Base-by-base conservation (phyloP, 225 moss, liverwort and hornwort genomes). In the Rhytidiadelphus loreus region DNA sequence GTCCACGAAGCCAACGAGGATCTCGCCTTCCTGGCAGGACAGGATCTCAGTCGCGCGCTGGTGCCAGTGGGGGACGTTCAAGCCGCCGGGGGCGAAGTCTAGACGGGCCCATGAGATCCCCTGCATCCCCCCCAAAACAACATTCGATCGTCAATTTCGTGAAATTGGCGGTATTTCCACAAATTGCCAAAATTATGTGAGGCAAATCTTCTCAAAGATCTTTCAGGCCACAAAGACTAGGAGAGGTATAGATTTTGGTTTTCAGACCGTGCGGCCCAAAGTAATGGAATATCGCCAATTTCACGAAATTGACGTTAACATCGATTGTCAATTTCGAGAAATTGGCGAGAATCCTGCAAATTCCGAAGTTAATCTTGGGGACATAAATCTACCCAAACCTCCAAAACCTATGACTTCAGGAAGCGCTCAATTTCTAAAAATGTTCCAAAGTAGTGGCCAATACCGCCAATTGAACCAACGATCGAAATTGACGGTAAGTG, bases 1-100 rank as follows among this genome's bases (percentile, higher is more conserved):
- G 78, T 94, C 93, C 61, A 93, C 92, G 33, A 93, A 92, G 3
- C 93, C 93, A 11, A 92, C 93, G 28, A 92, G 39, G 5, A 93
- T 19, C 81, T 88, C 9, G 24, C 93, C 93, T 15, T 77, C 50
- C 71, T 72, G 80, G 21, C 46, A n/a, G 7, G 83, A 90, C 43
- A 93, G 85, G 13, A 93, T 85, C 86, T 93, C 93, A 1, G 92
- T 81, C 1, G 89, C 93, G 25, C 92, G 90, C 37, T 83, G 91
- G 85, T 93, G 93, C 91, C 90, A 91, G 90, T 93, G 92, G 11
- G 93, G 93, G 5, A 88, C 92, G 81, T 93, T 93, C 58, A 93
- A 83, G 4, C 92, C 93, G 9, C 44, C 89, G 9, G 82, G 73
- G 16, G 89, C 92, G 87, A 92, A 93, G 84, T 93, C 93, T 0